These are phyloP conservation scores for Penicillium simplicissimum DNA, from an alignment of 495 filamentous ascomycete genomes.

Conservation along the genomic window DNA sequence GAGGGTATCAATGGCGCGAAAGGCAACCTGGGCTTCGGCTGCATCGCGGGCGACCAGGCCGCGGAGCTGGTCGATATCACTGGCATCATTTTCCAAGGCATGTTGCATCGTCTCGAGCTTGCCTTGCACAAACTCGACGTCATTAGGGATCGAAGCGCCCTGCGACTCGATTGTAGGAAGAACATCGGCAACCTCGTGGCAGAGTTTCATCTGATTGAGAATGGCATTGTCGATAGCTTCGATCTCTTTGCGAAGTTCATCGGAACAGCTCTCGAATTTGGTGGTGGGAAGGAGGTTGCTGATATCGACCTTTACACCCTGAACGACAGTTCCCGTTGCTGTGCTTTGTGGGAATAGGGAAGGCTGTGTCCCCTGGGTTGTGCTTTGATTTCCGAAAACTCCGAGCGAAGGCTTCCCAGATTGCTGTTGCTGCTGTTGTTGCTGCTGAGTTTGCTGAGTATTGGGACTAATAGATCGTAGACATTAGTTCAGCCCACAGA, in stretches of 20 bases:
- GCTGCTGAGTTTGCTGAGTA: constrained; percentile 12
- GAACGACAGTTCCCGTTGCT: constrained; percentile 43
- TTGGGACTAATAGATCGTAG: background rate
- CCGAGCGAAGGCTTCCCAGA: constrained; percentile 42
- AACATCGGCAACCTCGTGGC: constrained; percentile 45
- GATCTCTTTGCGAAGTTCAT: constrained; percentile 76
- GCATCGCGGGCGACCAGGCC: constrained; percentile 65
- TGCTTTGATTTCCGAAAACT: constrained; percentile 39
- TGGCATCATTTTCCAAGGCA: constrained; percentile 69
- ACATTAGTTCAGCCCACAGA: background rate
- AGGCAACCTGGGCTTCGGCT: constrained; percentile 69
- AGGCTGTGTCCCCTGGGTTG: constrained; percentile 37
- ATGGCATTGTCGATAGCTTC: constrained; percentile 73
- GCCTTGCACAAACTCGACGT: constrained; percentile 71
- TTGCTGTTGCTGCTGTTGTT: constrained; percentile 39
- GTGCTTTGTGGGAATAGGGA: constrained; percentile 46
- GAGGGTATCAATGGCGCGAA: constrained; percentile 74
- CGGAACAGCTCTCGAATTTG: constrained; percentile 83
- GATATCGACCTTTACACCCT: constrained; percentile 76
- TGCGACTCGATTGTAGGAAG: constrained; percentile 62
- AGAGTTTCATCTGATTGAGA: constrained; percentile 63
- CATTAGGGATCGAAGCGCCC: constrained; percentile 65
- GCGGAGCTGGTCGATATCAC: constrained; percentile 66
- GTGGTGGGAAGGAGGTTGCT: constrained; percentile 79
- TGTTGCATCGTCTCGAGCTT: constrained; percentile 73